phyloP scores from a whole-genome alignment of 352 stramenopile genomes.

The Globisporangium cylindrosporum region DNA sequence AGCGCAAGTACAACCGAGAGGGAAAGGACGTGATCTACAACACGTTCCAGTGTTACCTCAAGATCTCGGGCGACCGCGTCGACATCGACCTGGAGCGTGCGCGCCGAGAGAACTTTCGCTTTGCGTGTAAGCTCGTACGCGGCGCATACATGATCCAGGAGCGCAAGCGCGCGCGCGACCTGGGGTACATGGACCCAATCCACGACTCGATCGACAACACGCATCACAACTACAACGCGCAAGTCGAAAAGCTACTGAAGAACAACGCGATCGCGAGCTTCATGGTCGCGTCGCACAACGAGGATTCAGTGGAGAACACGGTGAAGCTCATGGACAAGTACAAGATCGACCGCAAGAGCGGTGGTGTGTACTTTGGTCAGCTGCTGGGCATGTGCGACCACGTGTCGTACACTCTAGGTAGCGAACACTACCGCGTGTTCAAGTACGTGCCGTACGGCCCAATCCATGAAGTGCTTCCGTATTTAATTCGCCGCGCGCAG shows the following conservation, averaged over 20 bases:
- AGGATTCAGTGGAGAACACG: conserved; percentile 92
- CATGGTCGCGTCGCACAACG: conserved; percentile 98
- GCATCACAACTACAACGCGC: conserved; percentile 92
- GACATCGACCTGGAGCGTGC: conserved; percentile 91
- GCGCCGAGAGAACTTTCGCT: conserved; percentile 89
- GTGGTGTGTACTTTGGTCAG: conserved; percentile 95
- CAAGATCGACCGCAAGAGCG: conserved; percentile 67
- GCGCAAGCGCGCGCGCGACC: conserved; percentile 84
- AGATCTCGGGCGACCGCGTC: conserved; percentile 87
- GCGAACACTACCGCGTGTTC: conserved; percentile 92
- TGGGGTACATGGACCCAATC: conserved; percentile 89
- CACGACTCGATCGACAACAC: conserved; percentile 93
- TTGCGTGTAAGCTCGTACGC: conserved; percentile 97
- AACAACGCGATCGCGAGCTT: conserved; percentile 89
- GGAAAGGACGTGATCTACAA: conserved; percentile 93
- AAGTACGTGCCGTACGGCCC: conserved; percentile 98
- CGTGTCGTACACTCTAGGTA: conserved; percentile 94
- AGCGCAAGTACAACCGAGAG: conserved; percentile 90
- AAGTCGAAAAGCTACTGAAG: conserved; percentile 88
- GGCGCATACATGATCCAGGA: conserved; percentile 98
- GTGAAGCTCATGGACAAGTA: conserved; percentile 90
- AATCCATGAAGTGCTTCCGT: conserved; percentile 96
- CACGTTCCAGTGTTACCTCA: conserved; percentile 99
- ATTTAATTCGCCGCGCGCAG: conserved; percentile 95
- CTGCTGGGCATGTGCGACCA: conserved; percentile 98